Evolutionary conservation across 345 rosid species (phyloP).

Genomic region (Triadica sebifera): DNA sequence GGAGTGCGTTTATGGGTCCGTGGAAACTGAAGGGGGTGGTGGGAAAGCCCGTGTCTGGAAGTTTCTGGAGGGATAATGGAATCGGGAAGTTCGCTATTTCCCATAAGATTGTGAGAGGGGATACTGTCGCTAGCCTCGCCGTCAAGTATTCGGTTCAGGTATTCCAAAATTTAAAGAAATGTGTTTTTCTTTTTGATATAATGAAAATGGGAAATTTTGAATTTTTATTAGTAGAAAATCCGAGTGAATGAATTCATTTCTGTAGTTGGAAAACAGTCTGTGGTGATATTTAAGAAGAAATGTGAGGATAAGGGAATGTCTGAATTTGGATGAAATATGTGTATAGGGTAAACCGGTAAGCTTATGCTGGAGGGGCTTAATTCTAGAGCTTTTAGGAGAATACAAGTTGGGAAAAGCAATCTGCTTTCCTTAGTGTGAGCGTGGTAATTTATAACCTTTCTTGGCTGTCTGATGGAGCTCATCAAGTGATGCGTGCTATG

Average conservation of each 20-base stretch:
- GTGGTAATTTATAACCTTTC: not conserved
- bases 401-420: not conserved
- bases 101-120: conserved; percentile 62
- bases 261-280: not conserved
- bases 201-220: not conserved
- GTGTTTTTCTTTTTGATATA: not conserved
- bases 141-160: conserved; percentile 94
- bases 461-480: too few species aligned
- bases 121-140: conserved; percentile 69
- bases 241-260: not conserved
- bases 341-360: not conserved
- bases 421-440: not conserved
- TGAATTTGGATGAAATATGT: not conserved
- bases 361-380: not conserved
- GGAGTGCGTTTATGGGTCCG: conserved; percentile 52
- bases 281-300: not conserved
- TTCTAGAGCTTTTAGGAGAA: not conserved
- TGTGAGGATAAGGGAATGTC: not conserved
- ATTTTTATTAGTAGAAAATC: not conserved
- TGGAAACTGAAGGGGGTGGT: conserved; percentile 64
- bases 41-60: conserved; percentile 50
- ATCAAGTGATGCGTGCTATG: not conserved
- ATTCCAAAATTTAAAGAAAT: not conserved
- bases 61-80: conserved; percentile 79
- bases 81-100: conserved; percentile 75